Conservation (phyloP, 768 basidiomycete genomes). For the Phanerodontia chrysosporium region DNA sequence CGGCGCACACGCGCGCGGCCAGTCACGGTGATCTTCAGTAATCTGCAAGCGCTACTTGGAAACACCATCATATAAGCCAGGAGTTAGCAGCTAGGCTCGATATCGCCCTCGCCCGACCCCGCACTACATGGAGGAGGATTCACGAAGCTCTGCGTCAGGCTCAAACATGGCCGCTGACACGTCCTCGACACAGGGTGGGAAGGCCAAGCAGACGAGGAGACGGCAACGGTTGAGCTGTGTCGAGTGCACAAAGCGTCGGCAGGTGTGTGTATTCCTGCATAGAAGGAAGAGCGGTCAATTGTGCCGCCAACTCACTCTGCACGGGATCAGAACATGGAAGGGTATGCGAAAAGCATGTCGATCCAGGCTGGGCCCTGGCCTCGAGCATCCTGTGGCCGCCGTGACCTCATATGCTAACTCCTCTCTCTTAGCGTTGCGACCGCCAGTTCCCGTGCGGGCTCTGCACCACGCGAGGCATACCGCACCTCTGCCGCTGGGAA, state of each 20-base stretch:
- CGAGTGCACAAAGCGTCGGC: conserved; percentile 52
- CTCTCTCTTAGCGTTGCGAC: conserved; percentile 42
- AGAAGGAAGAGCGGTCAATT: too few species aligned
- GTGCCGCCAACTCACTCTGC: too few species aligned
- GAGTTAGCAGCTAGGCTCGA: not conserved
- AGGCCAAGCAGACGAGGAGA: conserved; percentile 47
- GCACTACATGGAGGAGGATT: not conserved
- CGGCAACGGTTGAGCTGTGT: conserved; percentile 50
- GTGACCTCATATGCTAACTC: not conserved
- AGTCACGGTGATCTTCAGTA: not conserved
- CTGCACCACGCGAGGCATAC: conserved; percentile 26
- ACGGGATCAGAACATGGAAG: too few species aligned
- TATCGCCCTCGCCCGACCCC: not conserved
- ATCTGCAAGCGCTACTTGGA: not conserved
- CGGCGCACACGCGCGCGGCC: not conserved
- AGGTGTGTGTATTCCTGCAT: conserved; percentile 33
- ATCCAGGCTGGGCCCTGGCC: too few species aligned
- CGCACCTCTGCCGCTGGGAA: conserved; percentile 29
- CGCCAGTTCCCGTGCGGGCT: conserved; percentile 26
- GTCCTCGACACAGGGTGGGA: conserved; percentile 18
- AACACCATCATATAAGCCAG: not conserved
- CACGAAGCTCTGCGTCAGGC: not conserved
- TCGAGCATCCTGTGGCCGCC: too few species aligned
- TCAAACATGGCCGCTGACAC: not conserved
- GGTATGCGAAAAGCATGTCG: too few species aligned